Base-by-base conservation (phyloP, 768 basidiomycete species). In the Suillus lakei region DNA sequence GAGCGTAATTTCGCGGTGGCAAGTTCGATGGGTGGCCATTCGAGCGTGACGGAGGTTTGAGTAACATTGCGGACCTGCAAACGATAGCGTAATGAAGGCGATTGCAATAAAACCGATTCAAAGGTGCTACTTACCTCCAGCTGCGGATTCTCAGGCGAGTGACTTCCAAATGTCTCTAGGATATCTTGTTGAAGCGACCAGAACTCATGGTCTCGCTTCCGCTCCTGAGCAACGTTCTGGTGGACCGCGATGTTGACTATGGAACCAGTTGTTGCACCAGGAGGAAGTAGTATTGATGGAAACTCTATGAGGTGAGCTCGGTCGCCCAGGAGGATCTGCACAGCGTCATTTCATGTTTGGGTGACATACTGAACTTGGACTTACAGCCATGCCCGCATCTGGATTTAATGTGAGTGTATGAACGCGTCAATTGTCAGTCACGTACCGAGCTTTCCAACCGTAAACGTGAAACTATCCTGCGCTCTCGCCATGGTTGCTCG, bases 241-340 rank as follows among this genome's bases (percentile, higher is more conserved):
- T 93, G 87, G 16, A 99, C 96, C 3, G 96, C 89, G 77, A 99
- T 99, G 75, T 95, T 98, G 70, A 99, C 94, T 69, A 99, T 98
- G 23, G 95, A 98, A 6, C 98, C 98, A 0, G 96, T 88, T 10
- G 91, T 89, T 1, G 95, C 90, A 16, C 96, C 96, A 0, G 96
- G 93, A 1, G 98, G 98, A 8, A 99, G 82, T 1, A 99, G 86
- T 44, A 99, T 84, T 0, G 98, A 99, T 1, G 98, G 98, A 77
- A 99, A 99, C 78, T 99, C 97, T 71, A 99, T 97, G 41, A 99
- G 85, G 73, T 99, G 97, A 21, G 96, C 96, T 50, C 95, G 87
- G 76, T 94, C 95, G 18, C 97, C 96, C 16, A 98, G 85, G 2
- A 97, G 85, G 69, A 98, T 96, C 95, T 95, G 26, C 50, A 13